Percentiles rank a stretch among this genome's conserved stretches.
phyloP scores from a whole-genome alignment of 805 yeast genomes.

The Candida sithepensis region DNA sequence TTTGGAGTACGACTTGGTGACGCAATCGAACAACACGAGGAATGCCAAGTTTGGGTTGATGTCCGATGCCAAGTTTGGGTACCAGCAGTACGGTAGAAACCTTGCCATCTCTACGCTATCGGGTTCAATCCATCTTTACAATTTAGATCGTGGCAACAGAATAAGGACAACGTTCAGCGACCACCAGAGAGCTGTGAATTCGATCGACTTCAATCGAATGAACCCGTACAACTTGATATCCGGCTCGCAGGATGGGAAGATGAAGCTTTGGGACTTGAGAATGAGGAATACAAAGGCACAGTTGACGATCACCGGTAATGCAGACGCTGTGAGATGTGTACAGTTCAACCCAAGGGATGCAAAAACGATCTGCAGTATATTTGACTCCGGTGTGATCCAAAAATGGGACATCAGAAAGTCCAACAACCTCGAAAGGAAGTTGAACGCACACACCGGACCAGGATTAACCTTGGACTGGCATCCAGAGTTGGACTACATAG shows the following conservation, averaged over 20 bases:
- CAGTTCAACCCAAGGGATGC: conserved; percentile 51
- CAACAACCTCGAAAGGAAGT: conserved; percentile 55
- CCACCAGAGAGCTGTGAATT: conserved; percentile 45
- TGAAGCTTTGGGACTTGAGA: conserved; percentile 73
- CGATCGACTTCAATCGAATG: conserved; percentile 38
- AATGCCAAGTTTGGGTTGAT: conserved; percentile 37
- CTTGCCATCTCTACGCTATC: conserved; percentile 44
- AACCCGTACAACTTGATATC: conserved; percentile 42
- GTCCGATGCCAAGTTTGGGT: conserved; percentile 42
- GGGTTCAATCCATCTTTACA: conserved; percentile 40
- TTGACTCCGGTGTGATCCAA: conserved; percentile 85
- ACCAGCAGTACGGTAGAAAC: conserved; percentile 34
- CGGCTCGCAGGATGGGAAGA: conserved; percentile 79
- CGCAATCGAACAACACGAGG: conserved; percentile 25
- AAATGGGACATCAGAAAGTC: conserved; percentile 83
- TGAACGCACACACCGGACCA: conserved; percentile 90
- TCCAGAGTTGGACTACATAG: conserved; percentile 73
- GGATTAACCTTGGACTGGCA: conserved; percentile 89
- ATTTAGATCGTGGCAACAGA: conserved; percentile 28
- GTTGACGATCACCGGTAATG: conserved; percentile 52
- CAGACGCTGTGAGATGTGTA: conserved; percentile 65
- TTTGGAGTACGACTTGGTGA: conserved; percentile 34
- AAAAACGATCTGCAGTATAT: conserved; percentile 67
- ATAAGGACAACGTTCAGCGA: conserved; percentile 33
- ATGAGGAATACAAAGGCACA: conserved; percentile 43